Percentiles rank a stretch among this genome's conserved stretches.
phyloP scores from a whole-genome alignment of 495 filamentous ascomycete genomes.

The Aspergillus kassunensis region DNA sequence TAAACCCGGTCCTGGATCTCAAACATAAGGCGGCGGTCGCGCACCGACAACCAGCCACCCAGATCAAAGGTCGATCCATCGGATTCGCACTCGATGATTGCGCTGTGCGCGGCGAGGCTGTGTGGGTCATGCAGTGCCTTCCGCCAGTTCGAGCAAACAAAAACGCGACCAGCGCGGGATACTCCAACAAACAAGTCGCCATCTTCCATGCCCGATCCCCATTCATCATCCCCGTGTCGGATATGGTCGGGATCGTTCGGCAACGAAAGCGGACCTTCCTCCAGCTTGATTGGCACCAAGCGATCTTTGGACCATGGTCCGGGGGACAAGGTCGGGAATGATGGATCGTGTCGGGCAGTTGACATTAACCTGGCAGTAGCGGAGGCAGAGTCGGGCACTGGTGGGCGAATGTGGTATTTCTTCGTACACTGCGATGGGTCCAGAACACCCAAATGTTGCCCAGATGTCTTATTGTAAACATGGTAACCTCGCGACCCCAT shows the following conservation, averaged over 20 bases:
- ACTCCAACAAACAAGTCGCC: slow-evolving; percentile 37
- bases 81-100: slow-evolving; percentile 34
- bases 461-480: slow-evolving; percentile 29
- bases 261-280: slow-evolving; percentile 24
- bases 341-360: slow-evolving; percentile 17
- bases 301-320: slow-evolving; percentile 20
- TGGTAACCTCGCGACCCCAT: slow-evolving; percentile 35
- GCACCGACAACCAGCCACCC: slow-evolving; percentile 38
- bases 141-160: slow-evolving; percentile 37
- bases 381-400: slow-evolving; percentile 12
- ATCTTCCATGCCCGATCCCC: slow-evolving; percentile 38
- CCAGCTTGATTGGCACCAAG: slow-evolving; percentile 25
- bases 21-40: slow-evolving; percentile 40
- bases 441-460: slow-evolving; percentile 27
- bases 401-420: slow-evolving; percentile 32
- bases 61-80: slow-evolving; percentile 35
- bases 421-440: slow-evolving; percentile 27
- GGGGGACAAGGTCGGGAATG: slow-evolving; percentile 8
- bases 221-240: slow-evolving; percentile 31
- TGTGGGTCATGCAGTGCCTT: slow-evolving; percentile 26
- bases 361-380: slow-evolving; percentile 10
- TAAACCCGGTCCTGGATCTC: slow-evolving; percentile 39
- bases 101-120: slow-evolving; percentile 21
- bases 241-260: slow-evolving; percentile 27
- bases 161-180: slow-evolving; percentile 36